Conservation (phyloP, 1,139 yeast genomes). For the Pichia sp. region DNA sequence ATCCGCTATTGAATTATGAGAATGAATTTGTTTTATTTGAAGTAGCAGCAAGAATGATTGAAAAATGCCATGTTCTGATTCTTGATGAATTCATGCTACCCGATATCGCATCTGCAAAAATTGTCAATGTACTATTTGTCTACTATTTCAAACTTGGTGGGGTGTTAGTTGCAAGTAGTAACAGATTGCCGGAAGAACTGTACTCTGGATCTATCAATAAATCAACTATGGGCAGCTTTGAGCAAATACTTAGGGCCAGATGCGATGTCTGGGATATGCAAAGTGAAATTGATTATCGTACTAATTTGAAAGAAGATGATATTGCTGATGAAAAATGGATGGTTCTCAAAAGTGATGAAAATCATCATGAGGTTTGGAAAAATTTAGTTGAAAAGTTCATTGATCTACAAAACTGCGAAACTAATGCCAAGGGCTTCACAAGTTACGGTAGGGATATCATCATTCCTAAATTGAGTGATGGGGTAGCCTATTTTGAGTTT, state of each 20-base stretch:
- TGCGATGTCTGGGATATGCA: constrained; percentile 64
- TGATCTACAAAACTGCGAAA: constrained; percentile 22
- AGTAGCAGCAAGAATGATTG: constrained; percentile 62
- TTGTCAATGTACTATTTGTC: constrained; percentile 58
- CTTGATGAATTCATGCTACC: constrained; percentile 75
- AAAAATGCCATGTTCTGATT: constrained; percentile 54
- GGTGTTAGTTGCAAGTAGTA: constrained; percentile 68
- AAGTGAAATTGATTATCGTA: constrained; percentile 53
- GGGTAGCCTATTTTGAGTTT: constrained; percentile 48
- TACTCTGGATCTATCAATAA: constrained; percentile 63
- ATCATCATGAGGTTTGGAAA: constrained; percentile 39
- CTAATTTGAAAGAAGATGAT: constrained; percentile 34
- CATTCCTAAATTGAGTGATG: constrained; percentile 37
- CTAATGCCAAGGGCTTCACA: constrained; percentile 34
- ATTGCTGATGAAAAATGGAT: constrained; percentile 30
- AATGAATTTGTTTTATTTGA: constrained; percentile 64
- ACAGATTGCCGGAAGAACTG: constrained; percentile 64
- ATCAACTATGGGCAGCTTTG: constrained; percentile 53
- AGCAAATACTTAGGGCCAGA: constrained; percentile 52
- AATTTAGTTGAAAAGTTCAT: constrained; percentile 25
- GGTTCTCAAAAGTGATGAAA: constrained; percentile 32
- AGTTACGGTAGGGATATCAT: constrained; percentile 54
- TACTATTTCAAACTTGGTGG: constrained; percentile 72
- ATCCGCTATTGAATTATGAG: constrained; percentile 42
- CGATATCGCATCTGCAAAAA: constrained; percentile 67